These are phyloP conservation scores for Kwoniella shivajii DNA, from an alignment of 1,284 basidiomycete genomes.

Conservation along the genomic window DNA sequence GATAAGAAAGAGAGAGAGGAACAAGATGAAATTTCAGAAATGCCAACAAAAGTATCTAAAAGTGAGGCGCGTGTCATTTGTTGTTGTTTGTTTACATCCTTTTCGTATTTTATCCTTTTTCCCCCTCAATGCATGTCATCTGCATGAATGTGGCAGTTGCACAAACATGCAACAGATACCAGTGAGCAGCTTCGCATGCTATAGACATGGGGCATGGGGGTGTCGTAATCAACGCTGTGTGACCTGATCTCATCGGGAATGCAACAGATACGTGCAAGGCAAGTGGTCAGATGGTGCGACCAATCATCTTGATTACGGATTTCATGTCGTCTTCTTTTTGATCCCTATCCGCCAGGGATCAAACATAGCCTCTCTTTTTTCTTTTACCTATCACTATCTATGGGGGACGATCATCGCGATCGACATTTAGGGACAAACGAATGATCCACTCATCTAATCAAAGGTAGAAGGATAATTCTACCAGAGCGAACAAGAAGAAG, in stretches of 20 bases:
- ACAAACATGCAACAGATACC: too few relatives aligned
- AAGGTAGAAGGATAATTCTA: neutral
- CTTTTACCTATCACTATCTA: neutral
- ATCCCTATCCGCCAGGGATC: conserved; percentile 2
- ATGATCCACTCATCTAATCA: neutral
- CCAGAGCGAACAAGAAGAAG: conserved; percentile 6
- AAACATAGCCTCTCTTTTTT: neutral
- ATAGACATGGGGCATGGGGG: too few relatives aligned
- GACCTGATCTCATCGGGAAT: too few relatives aligned
- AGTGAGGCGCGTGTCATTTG: conserved; percentile 4
- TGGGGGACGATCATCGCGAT: neutral
- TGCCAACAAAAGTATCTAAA: neutral
- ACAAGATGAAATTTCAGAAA: neutral
- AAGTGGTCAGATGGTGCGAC: too few relatives aligned
- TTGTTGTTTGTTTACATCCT: conserved; percentile 9
- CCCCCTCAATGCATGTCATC: neutral
- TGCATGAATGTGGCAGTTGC: neutral
- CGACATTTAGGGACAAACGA: too few relatives aligned
- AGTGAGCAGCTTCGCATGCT: too few relatives aligned
- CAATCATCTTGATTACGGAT: neutral
- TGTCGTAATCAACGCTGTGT: too few relatives aligned
- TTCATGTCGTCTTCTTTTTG: conserved; percentile 2
- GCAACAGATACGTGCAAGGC: too few relatives aligned
- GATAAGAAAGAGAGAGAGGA: neutral
- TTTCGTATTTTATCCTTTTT: too few relatives aligned